These are phyloP conservation scores for Dictyostelium purpureum DNA, from an alignment of 78 protist species.

Conservation along the genomic window DNA sequence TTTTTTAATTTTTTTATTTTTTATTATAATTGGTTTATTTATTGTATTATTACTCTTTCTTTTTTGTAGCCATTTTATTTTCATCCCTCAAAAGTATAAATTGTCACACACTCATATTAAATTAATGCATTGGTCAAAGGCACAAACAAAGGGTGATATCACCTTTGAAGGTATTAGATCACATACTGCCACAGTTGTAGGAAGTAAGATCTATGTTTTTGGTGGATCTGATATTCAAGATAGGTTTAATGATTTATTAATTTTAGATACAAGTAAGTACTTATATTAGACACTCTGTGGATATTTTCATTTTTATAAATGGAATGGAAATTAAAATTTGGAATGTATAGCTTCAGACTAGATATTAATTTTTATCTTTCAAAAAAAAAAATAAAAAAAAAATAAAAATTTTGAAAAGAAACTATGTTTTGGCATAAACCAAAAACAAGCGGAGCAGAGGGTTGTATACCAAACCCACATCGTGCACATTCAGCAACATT, in stretches of 20 bases:
- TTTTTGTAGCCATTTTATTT: too few species aligned
- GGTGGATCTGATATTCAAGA: constrained; percentile 74
- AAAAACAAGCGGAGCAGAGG: constrained; percentile 49
- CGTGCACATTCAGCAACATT: constrained; percentile 72
- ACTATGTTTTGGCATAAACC: constrained; percentile 75
- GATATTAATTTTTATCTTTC: too few species aligned
- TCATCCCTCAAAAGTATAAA: too few species aligned
- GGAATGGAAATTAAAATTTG: too few species aligned
- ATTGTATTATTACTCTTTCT: too few species aligned
- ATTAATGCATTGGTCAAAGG: constrained; percentile 80
- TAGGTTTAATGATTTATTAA: constrained; percentile 48
- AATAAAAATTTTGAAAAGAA: too few species aligned
- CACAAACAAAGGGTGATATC: constrained; percentile 58
- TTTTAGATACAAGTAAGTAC: constrained; percentile 52
- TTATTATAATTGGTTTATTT: too few species aligned
- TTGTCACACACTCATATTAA: too few species aligned
- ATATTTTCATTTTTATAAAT: neutral
- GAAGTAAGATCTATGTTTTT: constrained; percentile 58
- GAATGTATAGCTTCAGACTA: too few species aligned
- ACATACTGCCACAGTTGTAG: constrained; percentile 76
- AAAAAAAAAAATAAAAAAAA: too few species aligned
- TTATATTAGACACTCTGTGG: neutral
- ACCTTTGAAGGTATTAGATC: constrained; percentile 53
- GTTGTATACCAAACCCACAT: constrained; percentile 61
- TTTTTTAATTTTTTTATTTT: too few species aligned